A percentile compares a stretch with the other conserved stretches of the same genome.
These are phyloP conservation scores for Pestalotiopsis sp. DNA, from an alignment of 2,329 filamentous ascomycete species.

Conservation along the genomic window DNA sequence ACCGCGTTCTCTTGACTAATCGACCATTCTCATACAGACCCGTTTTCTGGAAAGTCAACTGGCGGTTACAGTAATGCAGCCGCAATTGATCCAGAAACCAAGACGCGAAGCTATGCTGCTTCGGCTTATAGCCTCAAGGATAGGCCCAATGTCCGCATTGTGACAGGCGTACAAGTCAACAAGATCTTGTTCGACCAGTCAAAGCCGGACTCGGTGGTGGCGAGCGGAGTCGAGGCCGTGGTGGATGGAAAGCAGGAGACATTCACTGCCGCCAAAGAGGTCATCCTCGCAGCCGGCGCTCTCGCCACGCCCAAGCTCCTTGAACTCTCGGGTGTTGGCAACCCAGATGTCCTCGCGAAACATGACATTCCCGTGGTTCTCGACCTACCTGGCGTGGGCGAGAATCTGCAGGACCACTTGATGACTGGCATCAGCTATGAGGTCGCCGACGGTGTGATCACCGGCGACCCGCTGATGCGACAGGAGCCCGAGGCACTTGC, in stretches of 20 bases:
- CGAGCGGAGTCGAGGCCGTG: constrained; percentile 45
- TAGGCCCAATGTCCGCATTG: constrained; percentile 46
- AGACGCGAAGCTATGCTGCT: constrained; percentile 37
- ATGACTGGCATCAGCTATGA: constrained; percentile 29
- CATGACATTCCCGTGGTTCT: constrained; percentile 46
- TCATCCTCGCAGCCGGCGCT: constrained; percentile 51
- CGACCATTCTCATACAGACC: constrained; percentile 6
- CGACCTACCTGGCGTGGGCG: constrained; percentile 53
- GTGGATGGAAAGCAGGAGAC: constrained; percentile 35
- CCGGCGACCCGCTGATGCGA: constrained; percentile 23
- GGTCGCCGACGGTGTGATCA: constrained; percentile 19
- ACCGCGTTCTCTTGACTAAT: neutral
- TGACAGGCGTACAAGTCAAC: constrained; percentile 48
- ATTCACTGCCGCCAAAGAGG: constrained; percentile 46
- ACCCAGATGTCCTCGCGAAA: constrained; percentile 36
- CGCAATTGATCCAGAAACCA: constrained; percentile 15
- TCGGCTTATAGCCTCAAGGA: constrained; percentile 40
- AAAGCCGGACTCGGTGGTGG: constrained; percentile 25
- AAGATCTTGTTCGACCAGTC: constrained; percentile 45
- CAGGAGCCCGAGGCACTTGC: constrained; percentile 34
- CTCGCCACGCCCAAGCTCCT: constrained; percentile 55
- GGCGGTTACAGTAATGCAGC: constrained; percentile 14
- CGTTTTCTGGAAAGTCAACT: constrained; percentile 15
- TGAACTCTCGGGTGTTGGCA: constrained; percentile 55
- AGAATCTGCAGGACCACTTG: constrained; percentile 56